Evolutionary conservation across 306 rosid species (phyloP), one percentile per base, ranked within the genome.

Genomic region (Cucumis hystrix): DNA sequence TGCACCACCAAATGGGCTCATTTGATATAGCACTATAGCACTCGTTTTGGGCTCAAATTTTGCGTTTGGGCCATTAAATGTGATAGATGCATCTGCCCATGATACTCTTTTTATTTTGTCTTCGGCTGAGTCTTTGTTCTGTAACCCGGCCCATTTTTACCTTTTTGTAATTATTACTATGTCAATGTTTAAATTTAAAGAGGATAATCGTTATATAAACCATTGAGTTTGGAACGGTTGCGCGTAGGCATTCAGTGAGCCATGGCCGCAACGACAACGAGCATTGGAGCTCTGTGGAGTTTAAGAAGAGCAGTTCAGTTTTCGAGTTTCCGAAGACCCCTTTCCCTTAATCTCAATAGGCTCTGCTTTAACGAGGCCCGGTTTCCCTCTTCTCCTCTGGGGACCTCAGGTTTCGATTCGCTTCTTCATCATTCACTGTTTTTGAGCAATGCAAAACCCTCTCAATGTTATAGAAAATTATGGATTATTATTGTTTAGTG

Each of bases 251-350:
- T 17, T 13, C 3, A 8, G 0, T 8, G 37, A 47, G 17, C 82
- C 83, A 90, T 94, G 97, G 97, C 92, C 52, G 83, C 88, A 85
- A 43, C 85, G 66, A 70, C 88, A 86, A 43, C 85, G 66, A 74
- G 79, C 87, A 84, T 83, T 16, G 92, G 86, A 85, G 79, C 83
- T 28, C 68, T 83, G 21, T 78, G 85, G 77, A 4, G 64, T 80
- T 77, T 85, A 4, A 77, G 86, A 86, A 82, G 78, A 76, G 81
- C 84, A 18, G 71, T 87, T 25, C 84, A 74, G 7, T 78, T 85
- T 80, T 85, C 83, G 16, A 16, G 84, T 75, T 52, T 81, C 77
- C 82, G 84, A 66, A 73, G 51, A 43, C 70, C 77, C 40, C 83
- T 81, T 56, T 58, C 69, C 64, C 33, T 6, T 70, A 83, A 70